These are phyloP conservation scores for sweet orange (Citrus sinensis) DNA, from an alignment of 345 rosid species.

Conservation along the genomic window DVS_A1.0 CM039161.1:6522001-6522500, in stretches of 20 bases:
- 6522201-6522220: background rate
- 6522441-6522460: conserved; percentile 41
- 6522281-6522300: background rate
- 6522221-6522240: background rate
- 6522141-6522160: background rate
- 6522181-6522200: background rate
- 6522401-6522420: conserved; percentile 49
- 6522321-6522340: too few species aligned
- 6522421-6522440: conserved; percentile 28
- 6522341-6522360: background rate
- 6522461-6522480: conserved; percentile 33
- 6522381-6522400: conserved; percentile 63
- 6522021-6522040: conserved; percentile 1
- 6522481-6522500: conserved; percentile 24
- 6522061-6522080: background rate
- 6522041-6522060: background rate
- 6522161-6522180: background rate
- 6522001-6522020: conserved; percentile 4
- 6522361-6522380: conserved; percentile 52
- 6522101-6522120: background rate
- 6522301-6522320: background rate
- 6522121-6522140: background rate
- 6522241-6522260: background rate
- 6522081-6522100: background rate
- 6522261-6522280: background rate